phyloP scores from a whole-genome alignment of 768 basidiomycete species.

The Suillus americanus region DNA sequence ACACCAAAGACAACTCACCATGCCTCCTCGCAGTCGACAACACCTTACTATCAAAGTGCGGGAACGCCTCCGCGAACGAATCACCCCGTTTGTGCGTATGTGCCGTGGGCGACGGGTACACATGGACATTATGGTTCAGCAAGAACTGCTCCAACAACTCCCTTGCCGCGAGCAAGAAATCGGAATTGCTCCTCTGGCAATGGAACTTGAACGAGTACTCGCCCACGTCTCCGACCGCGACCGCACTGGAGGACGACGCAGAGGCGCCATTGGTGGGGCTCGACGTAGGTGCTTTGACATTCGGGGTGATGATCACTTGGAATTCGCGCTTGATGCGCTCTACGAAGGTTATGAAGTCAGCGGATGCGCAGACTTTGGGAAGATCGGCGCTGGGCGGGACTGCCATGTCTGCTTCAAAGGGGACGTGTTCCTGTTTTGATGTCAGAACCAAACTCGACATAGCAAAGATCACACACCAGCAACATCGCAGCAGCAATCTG shows the following conservation, averaged over 20 bases:
- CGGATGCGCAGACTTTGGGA: constrained; percentile 65
- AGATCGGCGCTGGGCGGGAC: constrained; percentile 85
- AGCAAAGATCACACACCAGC: constrained; percentile 52
- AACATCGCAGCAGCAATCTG: constrained; percentile 97
- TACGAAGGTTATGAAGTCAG: constrained; percentile 84
- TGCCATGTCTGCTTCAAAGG: constrained; percentile 93
- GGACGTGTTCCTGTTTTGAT: constrained; percentile 81
- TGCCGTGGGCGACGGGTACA: constrained; percentile 77
- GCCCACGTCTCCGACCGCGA: constrained; percentile 29
- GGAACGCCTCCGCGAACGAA: constrained; percentile 93
- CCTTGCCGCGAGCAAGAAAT: constrained; percentile 84
- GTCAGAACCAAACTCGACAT: background rate
- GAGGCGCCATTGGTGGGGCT: constrained; percentile 46
- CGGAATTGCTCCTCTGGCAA: constrained; percentile 93
- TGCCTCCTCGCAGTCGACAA: constrained; percentile 75
- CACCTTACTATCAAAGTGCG: constrained; percentile 94
- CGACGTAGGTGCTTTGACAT: constrained; percentile 52
- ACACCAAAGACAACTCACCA: constrained; percentile 42
- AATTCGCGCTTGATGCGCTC: constrained; percentile 93
- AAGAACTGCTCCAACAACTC: constrained; percentile 95
- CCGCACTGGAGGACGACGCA: constrained; percentile 31
- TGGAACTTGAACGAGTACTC: constrained; percentile 95
- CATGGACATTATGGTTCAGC: constrained; percentile 77
- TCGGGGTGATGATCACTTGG: constrained; percentile 86
- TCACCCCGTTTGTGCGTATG: constrained; percentile 85